These are phyloP conservation scores for Ceratorhiza oryzae-sativae DNA, from an alignment of 1,284 basidiomycete species.

Conservation along the genomic window DNA sequence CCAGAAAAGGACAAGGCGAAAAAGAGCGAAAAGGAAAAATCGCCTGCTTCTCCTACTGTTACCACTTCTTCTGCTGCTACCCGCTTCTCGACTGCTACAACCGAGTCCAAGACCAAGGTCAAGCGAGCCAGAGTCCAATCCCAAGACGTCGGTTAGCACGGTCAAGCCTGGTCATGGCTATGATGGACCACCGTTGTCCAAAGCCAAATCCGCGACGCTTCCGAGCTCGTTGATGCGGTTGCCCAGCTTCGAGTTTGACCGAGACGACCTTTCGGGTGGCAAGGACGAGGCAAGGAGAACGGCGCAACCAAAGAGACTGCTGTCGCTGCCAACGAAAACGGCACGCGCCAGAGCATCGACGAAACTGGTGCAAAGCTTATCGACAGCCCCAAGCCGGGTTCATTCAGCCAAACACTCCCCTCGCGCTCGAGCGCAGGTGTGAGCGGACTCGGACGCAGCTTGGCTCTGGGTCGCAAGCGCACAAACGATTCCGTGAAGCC, in stretches of 20 bases:
- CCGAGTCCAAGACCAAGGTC: constrained; percentile 2
- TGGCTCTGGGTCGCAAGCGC: constrained; percentile 5
- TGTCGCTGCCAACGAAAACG: background rate
- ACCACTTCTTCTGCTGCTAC: background rate
- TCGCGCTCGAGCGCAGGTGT: constrained; percentile 21
- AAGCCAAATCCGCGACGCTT: constrained; percentile 24
- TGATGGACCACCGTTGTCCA: background rate
- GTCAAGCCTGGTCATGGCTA: background rate
- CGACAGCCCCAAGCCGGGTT: background rate
- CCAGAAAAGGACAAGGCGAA: constrained; percentile 25
- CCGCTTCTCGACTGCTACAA: constrained; percentile 6
- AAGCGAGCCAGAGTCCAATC: background rate
- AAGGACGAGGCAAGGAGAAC: background rate
- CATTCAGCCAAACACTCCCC: constrained; percentile 17
- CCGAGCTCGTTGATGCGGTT: constrained; percentile 21
- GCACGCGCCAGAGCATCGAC: background rate
- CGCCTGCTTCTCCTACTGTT: background rate
- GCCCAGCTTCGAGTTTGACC: constrained; percentile 36
- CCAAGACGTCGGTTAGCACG: background rate
- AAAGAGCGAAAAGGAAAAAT: constrained; percentile 1
- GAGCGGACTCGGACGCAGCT: constrained; percentile 8
- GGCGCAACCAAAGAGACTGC: background rate
- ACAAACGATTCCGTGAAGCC: constrained; percentile 24
- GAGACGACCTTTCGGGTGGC: background rate
- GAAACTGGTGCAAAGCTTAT: constrained; percentile 13